These are phyloP conservation scores for Globisporangium uncinulatum DNA, from an alignment of 352 stramenopile species.

Conservation along the genomic window DNA sequence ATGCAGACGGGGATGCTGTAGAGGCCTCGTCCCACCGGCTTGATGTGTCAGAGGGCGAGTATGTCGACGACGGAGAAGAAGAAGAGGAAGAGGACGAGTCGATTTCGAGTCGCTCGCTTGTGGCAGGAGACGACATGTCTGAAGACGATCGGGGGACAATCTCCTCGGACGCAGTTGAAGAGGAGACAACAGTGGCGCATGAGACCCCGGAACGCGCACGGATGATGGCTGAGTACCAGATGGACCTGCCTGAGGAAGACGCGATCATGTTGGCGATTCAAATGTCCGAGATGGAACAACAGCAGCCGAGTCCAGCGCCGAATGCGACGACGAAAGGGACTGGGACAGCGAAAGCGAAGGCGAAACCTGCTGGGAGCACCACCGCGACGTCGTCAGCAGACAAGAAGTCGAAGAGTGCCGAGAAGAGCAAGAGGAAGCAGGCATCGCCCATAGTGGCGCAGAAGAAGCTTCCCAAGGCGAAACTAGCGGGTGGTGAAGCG, in stretches of 20 bases:
- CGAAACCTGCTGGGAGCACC: background rate
- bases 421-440: background rate
- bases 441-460: background rate
- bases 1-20: constrained; percentile 6
- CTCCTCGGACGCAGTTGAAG: constrained; percentile 33
- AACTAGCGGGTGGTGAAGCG: background rate
- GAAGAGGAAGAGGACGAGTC: constrained; percentile 17
- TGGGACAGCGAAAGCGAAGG: constrained; percentile 1
- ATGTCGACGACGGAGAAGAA: constrained; percentile 26
- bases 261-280: constrained; percentile 35
- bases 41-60: constrained; percentile 25
- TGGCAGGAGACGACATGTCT: constrained; percentile 49
- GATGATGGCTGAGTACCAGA: constrained; percentile 31
- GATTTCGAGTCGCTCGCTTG: constrained; percentile 24
- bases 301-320: background rate
- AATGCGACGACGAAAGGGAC: constrained; percentile 1
- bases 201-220: constrained; percentile 27
- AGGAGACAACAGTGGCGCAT: constrained; percentile 13
- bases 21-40: background rate
- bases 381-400: background rate
- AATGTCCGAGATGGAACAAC: constrained; percentile 34
- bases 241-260: constrained; percentile 41
- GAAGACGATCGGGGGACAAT: constrained; percentile 46
- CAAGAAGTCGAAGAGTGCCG: background rate
- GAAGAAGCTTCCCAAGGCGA: background rate